Evolutionary conservation across 2,329 filamentous ascomycete species (phyloP).

Genomic region (Penicillium italicum): DNA sequence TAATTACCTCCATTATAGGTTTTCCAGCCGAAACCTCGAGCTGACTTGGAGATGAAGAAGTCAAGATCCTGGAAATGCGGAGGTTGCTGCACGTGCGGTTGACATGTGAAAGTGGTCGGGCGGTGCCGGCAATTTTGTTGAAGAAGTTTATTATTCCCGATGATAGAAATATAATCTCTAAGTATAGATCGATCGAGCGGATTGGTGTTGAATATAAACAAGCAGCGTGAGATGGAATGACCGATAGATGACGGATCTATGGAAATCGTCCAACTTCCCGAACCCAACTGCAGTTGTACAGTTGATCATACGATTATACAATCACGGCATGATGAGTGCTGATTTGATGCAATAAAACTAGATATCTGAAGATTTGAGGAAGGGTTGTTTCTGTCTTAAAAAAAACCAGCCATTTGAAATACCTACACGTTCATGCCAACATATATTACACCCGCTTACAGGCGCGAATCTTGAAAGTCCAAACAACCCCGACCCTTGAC

Average conservation of each 20-base stretch:
- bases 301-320: background rate
- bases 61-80: conserved; percentile 20
- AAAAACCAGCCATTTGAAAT: background rate
- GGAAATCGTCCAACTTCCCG: background rate
- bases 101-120: conserved; percentile 26
- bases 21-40: background rate
- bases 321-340: background rate
- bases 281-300: background rate
- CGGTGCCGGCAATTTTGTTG: conserved; percentile 2
- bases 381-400: too few relatives aligned
- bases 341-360: background rate
- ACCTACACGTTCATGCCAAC: background rate
- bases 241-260: background rate
- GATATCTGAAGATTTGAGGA: accelerated
- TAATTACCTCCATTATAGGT: conserved; percentile 26
- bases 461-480: conserved; percentile 17
- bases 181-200: background rate
- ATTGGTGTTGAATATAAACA: background rate
- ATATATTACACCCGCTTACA: conserved; percentile 3
- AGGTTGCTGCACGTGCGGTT: conserved; percentile 19
- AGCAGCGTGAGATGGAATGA: background rate
- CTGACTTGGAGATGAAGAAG: conserved; percentile 7
- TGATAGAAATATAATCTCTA: background rate
- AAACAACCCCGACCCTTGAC: conserved; percentile 19
- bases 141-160: background rate